Evolutionary conservation across 805 yeast genomes (phyloP).

Genomic region (Lachancea mirantina): DNA sequence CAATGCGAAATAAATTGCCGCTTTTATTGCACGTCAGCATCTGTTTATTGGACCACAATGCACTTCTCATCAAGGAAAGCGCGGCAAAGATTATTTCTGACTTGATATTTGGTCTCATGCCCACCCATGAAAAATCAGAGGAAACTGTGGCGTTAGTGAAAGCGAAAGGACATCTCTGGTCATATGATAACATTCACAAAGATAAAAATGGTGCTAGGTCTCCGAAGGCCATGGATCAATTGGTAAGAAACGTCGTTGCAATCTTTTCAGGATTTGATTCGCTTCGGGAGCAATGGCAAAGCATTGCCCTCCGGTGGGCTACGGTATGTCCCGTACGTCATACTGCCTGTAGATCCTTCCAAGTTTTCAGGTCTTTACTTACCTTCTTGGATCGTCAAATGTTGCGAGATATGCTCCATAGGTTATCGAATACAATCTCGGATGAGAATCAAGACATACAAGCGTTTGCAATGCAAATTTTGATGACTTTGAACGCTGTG

Average conservation of each 20-base stretch:
- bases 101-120: slow-evolving; percentile 55
- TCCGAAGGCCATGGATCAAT: slow-evolving; percentile 74
- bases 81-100: slow-evolving; percentile 71
- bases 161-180: slow-evolving; percentile 55
- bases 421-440: slow-evolving; percentile 86
- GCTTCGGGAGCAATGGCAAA: slow-evolving; percentile 78
- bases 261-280: slow-evolving; percentile 45
- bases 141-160: slow-evolving; percentile 53
- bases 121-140: slow-evolving; percentile 45
- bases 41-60: slow-evolving; percentile 81
- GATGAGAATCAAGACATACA: slow-evolving; percentile 87
- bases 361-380: slow-evolving; percentile 78
- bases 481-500: slow-evolving; percentile 91
- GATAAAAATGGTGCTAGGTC: slow-evolving; percentile 76
- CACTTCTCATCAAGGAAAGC: slow-evolving; percentile 74
- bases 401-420: slow-evolving; percentile 89
- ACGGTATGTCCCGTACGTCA: slow-evolving; percentile 96
- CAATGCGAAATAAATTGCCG: slow-evolving; percentile 55
- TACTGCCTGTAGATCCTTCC: slow-evolving; percentile 94
- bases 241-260: slow-evolving; percentile 56
- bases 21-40: slow-evolving; percentile 71
- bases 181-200: slow-evolving; percentile 74
- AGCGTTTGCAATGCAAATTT: slow-evolving; percentile 93
- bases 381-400: slow-evolving; percentile 76
- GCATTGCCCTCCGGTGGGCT: slow-evolving; percentile 83